phyloP scores from a whole-genome alignment of 768 basidiomycete genomes.

The Tulasnella sp. region DNA sequence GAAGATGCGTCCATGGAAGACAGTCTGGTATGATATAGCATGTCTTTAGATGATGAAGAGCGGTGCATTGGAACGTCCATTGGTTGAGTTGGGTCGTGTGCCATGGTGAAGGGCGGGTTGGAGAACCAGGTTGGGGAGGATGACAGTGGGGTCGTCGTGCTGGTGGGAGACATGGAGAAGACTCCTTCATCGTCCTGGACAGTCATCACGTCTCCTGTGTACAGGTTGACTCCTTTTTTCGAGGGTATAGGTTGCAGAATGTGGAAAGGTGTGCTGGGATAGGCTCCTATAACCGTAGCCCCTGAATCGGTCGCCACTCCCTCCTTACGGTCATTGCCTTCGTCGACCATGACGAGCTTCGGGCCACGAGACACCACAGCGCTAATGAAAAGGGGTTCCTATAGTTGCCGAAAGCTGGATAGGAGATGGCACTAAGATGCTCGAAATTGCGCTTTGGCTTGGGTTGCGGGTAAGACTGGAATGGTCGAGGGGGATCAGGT shows the following conservation, averaged over 20 bases:
- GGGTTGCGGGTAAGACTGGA: conserved; percentile 19
- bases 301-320: conserved; percentile 13
- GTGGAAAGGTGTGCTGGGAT: neutral
- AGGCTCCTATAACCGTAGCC: conserved; percentile 19
- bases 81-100: conserved; percentile 17
- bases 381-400: neutral
- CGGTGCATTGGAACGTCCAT: neutral
- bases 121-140: conserved; percentile 11
- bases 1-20: neutral
- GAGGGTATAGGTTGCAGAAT: neutral
- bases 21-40: neutral
- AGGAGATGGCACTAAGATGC: neutral
- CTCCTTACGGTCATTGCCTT: neutral
- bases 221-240: conserved; percentile 18
- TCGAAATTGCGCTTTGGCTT: neutral
- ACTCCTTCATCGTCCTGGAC: conserved; percentile 12
- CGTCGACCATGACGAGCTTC: neutral
- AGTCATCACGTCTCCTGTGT: neutral
- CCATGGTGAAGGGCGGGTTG: neutral
- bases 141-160: neutral
- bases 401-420: neutral
- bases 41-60: conserved; percentile 6
- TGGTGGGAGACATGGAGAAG: conserved; percentile 15
- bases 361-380: neutral
- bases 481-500: neutral